These are phyloP conservation scores for Suillus lakei DNA, from an alignment of 768 basidiomycete species.

Conservation along the genomic window DNA sequence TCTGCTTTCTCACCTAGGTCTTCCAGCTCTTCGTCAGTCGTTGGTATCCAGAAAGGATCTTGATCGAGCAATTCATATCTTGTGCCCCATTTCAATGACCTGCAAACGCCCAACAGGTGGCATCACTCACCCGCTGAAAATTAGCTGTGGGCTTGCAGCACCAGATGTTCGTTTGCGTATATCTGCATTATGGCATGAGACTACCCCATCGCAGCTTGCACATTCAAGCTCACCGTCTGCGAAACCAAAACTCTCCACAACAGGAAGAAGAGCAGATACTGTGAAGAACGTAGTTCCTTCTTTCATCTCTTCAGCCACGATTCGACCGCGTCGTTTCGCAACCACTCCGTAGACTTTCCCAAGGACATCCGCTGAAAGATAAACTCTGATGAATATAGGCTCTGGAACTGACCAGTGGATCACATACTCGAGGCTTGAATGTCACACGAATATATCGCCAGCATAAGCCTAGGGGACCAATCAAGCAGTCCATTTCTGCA, in stretches of 20 bases:
- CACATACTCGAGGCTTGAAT: slow-evolving; percentile 95
- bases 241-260: slow-evolving; percentile 97
- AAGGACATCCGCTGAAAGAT: slow-evolving; percentile 81
- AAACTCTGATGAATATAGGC: slow-evolving; percentile 16
- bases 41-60: slow-evolving; percentile 98
- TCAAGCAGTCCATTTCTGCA: slow-evolving; percentile 90
- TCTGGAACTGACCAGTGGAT: slow-evolving; percentile 3
- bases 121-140: slow-evolving; percentile 84
- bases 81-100: slow-evolving; percentile 21
- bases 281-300: slow-evolving; percentile 96
- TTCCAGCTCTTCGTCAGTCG: slow-evolving; percentile 95
- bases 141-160: slow-evolving; percentile 94
- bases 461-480: slow-evolving; percentile 96
- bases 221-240: slow-evolving; percentile 73
- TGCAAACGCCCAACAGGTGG: neutral
- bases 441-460: slow-evolving; percentile 99
- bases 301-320: slow-evolving; percentile 98
- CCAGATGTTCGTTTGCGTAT: slow-evolving; percentile 96
- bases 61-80: slow-evolving; percentile 93
- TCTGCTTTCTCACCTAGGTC: slow-evolving; percentile 98
- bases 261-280: slow-evolving; percentile 87
- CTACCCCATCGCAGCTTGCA: neutral
- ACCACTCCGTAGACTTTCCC: slow-evolving; percentile 98
- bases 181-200: slow-evolving; percentile 52
- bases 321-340: slow-evolving; percentile 86